Conservation (phyloP, 1,284 basidiomycete species). For the Stygiomarasmius scandens region DNA sequence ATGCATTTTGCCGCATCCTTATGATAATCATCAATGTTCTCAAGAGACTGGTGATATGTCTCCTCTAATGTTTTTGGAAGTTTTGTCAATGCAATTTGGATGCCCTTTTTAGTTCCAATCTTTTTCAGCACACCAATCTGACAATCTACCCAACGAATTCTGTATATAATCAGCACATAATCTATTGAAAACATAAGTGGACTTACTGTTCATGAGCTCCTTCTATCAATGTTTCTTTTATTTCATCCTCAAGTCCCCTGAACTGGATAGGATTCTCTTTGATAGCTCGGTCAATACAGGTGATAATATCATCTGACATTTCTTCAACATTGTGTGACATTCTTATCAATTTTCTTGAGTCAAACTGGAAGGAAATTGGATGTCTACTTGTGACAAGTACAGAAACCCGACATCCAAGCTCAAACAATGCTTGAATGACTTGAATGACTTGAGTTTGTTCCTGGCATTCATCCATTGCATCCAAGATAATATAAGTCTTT, state of each 20-base stretch:
- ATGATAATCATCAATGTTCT: background rate
- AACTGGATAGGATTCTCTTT: background rate
- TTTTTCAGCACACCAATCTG: background rate
- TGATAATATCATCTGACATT: background rate
- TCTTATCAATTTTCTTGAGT: background rate
- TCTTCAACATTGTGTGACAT: background rate
- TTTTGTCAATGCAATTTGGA: background rate
- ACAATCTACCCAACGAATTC: slow-evolving; percentile 8
- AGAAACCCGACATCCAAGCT: background rate
- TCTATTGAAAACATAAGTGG: no score
- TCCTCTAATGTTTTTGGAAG: background rate
- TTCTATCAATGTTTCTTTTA: background rate
- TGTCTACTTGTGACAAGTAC: background rate
- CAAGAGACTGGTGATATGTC: background rate
- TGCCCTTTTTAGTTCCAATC: background rate
- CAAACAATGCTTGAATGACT: background rate
- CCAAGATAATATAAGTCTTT: background rate
- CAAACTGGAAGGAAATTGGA: background rate
- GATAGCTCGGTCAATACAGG: background rate
- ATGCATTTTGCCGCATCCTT: background rate
- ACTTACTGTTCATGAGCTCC: background rate
- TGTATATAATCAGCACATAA: background rate
- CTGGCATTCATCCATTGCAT: background rate
- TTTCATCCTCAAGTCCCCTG: background rate
- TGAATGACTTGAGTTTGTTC: background rate